Evolutionary conservation across 305 asterid genomes (phyloP).

Genomic region (Rubia peregrina): DNA sequence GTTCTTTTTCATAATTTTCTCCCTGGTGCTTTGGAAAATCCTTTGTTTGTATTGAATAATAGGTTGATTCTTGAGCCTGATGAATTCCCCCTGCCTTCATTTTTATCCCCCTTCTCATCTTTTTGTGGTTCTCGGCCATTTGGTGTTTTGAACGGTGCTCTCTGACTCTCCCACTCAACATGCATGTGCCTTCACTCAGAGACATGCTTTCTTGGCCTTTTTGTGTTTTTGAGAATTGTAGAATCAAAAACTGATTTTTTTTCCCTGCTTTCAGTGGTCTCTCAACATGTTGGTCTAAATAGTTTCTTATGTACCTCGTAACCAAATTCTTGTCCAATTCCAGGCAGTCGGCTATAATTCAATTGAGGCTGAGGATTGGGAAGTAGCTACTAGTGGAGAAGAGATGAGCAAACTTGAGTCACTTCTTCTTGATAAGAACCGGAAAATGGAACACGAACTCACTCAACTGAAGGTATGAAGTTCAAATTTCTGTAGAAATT

Average conservation of each 20-base stretch:
- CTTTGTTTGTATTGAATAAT: background rate
- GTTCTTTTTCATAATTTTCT: background rate
- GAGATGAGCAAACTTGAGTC: slow-evolving; percentile 98
- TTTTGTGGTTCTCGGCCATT: background rate
- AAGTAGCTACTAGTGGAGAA: slow-evolving; percentile 93
- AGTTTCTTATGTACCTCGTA: slow-evolving; percentile 1
- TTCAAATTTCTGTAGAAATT: background rate
- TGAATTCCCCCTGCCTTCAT: background rate
- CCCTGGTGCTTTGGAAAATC: background rate
- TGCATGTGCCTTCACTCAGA: background rate
- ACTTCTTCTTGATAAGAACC: slow-evolving; percentile 91
- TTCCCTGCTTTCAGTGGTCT: slow-evolving; percentile 4
- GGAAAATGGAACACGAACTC: slow-evolving; percentile 97
- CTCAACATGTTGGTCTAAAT: background rate
- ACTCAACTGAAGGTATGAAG: slow-evolving; percentile 74
- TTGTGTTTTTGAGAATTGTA: background rate
- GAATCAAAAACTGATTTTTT: background rate
- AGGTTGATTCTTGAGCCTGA: background rate
- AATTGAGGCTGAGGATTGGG: slow-evolving; percentile 99
- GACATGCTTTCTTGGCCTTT: slow-evolving; percentile 6
- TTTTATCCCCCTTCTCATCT: background rate
- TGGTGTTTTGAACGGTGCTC: background rate
- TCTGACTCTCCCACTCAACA: background rate
- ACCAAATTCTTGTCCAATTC: slow-evolving; percentile 6
- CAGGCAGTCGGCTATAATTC: slow-evolving; percentile 99